Evolutionary conservation across 1,284 basidiomycete genomes (phyloP), one percentile per base, ranked within the genome.

Genomic region (Ceratobasidium sp.): DNA sequence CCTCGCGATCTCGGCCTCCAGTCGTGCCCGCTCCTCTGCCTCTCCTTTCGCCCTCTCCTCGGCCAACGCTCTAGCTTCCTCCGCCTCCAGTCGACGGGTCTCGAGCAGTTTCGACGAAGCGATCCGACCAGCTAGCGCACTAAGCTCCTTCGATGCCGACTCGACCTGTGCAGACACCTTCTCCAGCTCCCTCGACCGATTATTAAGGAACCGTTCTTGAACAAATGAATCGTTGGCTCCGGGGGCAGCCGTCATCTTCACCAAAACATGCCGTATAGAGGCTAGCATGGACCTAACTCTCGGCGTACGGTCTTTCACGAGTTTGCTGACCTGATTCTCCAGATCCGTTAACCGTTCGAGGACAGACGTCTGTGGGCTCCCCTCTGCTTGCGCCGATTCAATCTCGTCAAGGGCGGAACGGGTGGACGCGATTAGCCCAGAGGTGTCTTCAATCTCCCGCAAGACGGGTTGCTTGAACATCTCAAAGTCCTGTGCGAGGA

Each of bases 81-180:
- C 81, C 15, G 83, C 82, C 24, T 79, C 80, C 60, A 79, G 79
- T 51, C 78, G 79, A 45, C 91, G 81, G 9, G 79, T 76, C 1
- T 82, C 81, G 8, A 71, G 56, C 14, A 71, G 22, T 41, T 71
- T 71, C 27, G 56, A 47, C 45, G 67, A 71, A 17, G 27, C 45
- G 19, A 71, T 45, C n/a, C 67, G 53, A 33, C 44, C 54, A 29
- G 54, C 56, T 8, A 71, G 67, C 5, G 54, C 41, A 50, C 54
- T 31, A 22, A 71, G 67, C 24, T 71, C 67, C 22, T 54, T 54
- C 22, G 53, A 57, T 24, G 45, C 53, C 9, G 67, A 59, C 17
- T 71, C 67, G 56, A 56, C 56, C 67, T 59, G 44, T 8, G 54
- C 54, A 45, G 67, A n/a, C 7, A 71, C 1, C 36, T 60, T 60